Evolutionary conservation across 495 filamentous ascomycete genomes (phyloP).

Genomic region (Penicillium antarcticum): DNA sequence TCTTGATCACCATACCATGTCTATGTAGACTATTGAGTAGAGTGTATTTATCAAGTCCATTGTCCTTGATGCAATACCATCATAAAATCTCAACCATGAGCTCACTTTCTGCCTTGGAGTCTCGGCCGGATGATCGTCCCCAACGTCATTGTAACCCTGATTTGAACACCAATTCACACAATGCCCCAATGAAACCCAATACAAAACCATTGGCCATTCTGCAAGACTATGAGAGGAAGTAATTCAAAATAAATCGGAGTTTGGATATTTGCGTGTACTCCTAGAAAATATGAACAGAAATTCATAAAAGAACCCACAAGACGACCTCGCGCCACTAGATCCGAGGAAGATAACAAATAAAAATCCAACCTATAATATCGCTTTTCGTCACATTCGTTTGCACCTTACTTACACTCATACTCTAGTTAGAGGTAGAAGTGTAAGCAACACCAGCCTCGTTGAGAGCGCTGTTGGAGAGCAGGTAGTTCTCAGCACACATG

Average conservation of each 20-base stretch:
- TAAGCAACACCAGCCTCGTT: slow-evolving; percentile 28
- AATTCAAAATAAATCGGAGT: background rate
- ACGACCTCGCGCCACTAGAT: background rate
- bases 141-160: no score
- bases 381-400: background rate
- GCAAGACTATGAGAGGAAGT: background rate
- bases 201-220: background rate
- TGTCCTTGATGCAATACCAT: no score
- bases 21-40: no score
- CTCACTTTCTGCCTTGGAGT: no score
- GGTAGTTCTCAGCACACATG: slow-evolving; percentile 49
- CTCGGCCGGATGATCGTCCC: no score
- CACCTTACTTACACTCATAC: background rate
- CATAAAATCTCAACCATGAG: no score
- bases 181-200: no score
- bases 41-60: no score
- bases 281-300: background rate
- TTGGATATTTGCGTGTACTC: slow-evolving; percentile 1
- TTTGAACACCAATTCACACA: no score
- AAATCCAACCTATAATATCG: background rate
- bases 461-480: slow-evolving; percentile 22
- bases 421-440: slow-evolving; percentile 4
- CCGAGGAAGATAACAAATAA: background rate
- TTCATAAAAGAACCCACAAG: background rate
- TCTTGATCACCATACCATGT: no score